Evolutionary conservation across 495 filamentous ascomycete genomes (phyloP).

Genomic region (Annulohypoxylon stygium): DNA sequence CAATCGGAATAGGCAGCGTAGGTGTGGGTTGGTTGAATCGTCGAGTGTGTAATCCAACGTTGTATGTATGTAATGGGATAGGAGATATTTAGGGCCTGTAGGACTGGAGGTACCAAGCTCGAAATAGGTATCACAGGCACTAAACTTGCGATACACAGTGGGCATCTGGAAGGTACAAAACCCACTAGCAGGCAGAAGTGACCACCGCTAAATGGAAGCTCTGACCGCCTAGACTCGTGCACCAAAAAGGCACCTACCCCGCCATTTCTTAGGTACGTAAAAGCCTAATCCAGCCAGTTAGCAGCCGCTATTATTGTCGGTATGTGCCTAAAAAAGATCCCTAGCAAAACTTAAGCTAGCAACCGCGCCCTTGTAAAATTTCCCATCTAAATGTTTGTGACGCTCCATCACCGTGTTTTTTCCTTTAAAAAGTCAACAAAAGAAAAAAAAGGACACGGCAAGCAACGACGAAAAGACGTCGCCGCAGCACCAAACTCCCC

Average conservation of each 20-base stretch:
- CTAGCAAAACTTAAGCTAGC: background rate
- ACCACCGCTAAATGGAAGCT: constrained; percentile 22
- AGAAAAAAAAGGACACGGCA: background rate
- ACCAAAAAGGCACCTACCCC: constrained; percentile 30
- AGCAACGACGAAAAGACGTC: constrained; percentile 1
- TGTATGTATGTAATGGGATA: constrained; percentile 11
- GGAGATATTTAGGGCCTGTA: background rate
- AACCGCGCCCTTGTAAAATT: constrained; percentile 21
- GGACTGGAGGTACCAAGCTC: background rate
- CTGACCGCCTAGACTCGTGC: constrained; percentile 14
- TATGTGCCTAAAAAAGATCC: constrained; percentile 12
- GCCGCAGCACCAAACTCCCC: background rate
- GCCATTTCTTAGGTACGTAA: constrained; percentile 24
- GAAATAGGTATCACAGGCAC: constrained; percentile 12
- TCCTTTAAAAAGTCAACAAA: constrained; percentile 39
- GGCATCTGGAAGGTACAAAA: constrained; percentile 5
- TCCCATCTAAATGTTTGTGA: constrained; percentile 13
- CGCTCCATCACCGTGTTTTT: constrained; percentile 39
- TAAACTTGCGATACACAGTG: background rate
- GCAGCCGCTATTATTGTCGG: constrained; percentile 10
- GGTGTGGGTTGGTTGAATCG: constrained; percentile 15
- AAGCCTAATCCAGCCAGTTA: constrained; percentile 28
- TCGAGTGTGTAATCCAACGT: background rate
- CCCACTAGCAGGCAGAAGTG: constrained; percentile 11
- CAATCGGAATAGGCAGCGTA: constrained; percentile 25